These are phyloP conservation scores for Incumbomyces delicatus DNA, from an alignment of 2,329 filamentous ascomycete species.

Conservation along the genomic window DNA sequence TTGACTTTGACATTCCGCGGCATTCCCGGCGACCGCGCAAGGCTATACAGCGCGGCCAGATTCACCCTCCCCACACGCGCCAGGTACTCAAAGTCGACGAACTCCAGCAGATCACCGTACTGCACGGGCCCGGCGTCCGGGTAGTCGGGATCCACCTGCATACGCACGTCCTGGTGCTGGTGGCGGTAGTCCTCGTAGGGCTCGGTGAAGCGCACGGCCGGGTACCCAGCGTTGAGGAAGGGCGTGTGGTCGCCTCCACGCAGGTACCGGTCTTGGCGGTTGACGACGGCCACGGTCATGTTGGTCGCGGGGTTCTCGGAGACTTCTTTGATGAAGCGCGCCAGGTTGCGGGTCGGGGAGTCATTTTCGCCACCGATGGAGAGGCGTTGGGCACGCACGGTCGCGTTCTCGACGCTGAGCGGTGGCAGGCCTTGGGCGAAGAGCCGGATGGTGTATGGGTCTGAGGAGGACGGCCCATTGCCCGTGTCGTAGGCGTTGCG, in stretches of 20 bases:
- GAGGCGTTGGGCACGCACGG: slow-evolving; percentile 26
- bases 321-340: slow-evolving; percentile 46
- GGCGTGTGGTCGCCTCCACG: slow-evolving; percentile 48
- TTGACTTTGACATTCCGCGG: slow-evolving; percentile 43
- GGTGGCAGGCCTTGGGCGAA: slow-evolving; percentile 42
- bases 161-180: slow-evolving; percentile 48
- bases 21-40: slow-evolving; percentile 43
- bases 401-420: slow-evolving; percentile 31
- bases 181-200: slow-evolving; percentile 45
- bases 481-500: slow-evolving; percentile 31
- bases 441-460: slow-evolving; percentile 45
- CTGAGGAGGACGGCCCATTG: slow-evolving; percentile 10
- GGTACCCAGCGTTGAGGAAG: slow-evolving; percentile 46
- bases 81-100: slow-evolving; percentile 48
- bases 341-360: slow-evolving; percentile 45
- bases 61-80: slow-evolving; percentile 47
- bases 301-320: slow-evolving; percentile 41
- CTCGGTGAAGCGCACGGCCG: slow-evolving; percentile 47
- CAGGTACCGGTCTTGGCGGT: slow-evolving; percentile 47
- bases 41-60: slow-evolving; percentile 44
- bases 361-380: slow-evolving; percentile 45
- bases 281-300: slow-evolving; percentile 49
- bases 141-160: slow-evolving; percentile 38
- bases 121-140: slow-evolving; percentile 25
- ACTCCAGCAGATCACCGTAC: slow-evolving; percentile 48